Base-by-base conservation (phyloP, 495 filamentous ascomycete genomes). In the Podospora pseudoanserina region DNA sequence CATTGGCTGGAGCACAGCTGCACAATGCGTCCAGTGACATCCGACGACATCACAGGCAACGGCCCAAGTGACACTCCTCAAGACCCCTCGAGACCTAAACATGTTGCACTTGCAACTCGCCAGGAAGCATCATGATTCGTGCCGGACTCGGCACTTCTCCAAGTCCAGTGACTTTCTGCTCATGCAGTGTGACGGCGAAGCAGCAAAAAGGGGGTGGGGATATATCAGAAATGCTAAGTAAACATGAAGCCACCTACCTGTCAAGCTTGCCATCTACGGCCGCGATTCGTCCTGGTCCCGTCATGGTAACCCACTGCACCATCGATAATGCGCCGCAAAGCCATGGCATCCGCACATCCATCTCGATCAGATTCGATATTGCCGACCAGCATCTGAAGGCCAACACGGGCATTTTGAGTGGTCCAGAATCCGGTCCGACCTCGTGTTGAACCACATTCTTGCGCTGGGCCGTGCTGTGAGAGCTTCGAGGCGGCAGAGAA, bases 301-400 rank as follows among this genome's bases (percentile, higher is more conserved):
- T 81, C 72, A 94, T 76, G 73, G 87, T 82, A 68, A 86, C 83
- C 82, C 90, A 88, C 79, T 93, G 92, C 65, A 88, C 73, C 74
- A 97, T 84, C 63, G 90, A 87, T 49, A 93, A 72, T 65, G 86
- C 76, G 72, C 91, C 92, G 73, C 79, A 82, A 57, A 96, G 82
- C 93, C 93, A 97, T 49, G 93, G 93, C 91, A 96, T 94, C 77
- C 91, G 88, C 67, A 77, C 75, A 68, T 90, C 83, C 67, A 96
- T 75, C 81, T 91, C 88, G 74, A 92, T 71, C 44, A 94, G 79
- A 72, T 85, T 86, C 65, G 87, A 86, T 62, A 89, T 75, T 79
- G 91, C 90, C 70, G 87, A 82, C 85, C 87, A 93, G 27, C 89
- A 74, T 74, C 84, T 86, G 84, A 94, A 95, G 70, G 85, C 83